Evolutionary conservation across 345 rosid species (phyloP).

Genomic region (Abelmoschus esculentus): DNA sequence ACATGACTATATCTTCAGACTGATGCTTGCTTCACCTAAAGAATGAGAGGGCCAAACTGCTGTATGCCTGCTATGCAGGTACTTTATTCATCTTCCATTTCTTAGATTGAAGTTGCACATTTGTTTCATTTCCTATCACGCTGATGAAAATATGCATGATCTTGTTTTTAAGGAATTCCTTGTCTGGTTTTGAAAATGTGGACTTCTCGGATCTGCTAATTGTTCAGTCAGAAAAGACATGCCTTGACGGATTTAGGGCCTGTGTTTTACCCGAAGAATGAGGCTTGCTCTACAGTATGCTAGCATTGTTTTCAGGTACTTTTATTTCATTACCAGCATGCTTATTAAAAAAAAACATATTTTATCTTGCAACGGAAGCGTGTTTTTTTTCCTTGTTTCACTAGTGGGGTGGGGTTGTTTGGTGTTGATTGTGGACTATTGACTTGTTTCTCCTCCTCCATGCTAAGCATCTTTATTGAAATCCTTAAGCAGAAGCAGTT

Average conservation of each 20-base stretch:
- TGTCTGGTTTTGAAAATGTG: neutral
- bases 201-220: neutral
- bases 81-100: neutral
- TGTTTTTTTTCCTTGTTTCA: too few relatives aligned
- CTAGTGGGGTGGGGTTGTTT: too few relatives aligned
- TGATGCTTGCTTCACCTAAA: neutral
- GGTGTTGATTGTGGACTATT: too few relatives aligned
- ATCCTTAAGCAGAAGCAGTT: too few relatives aligned
- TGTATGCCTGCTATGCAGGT: neutral
- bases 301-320: neutral
- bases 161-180: neutral
- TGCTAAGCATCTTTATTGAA: too few relatives aligned
- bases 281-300: neutral
- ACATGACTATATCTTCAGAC: neutral
- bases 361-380: neutral
- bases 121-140: neutral
- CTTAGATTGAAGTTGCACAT: neutral
- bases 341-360: neutral
- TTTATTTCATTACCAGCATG: neutral
- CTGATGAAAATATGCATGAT: neutral
- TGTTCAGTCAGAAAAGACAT: neutral
- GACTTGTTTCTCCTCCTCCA: too few relatives aligned
- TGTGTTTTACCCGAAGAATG: neutral
- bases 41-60: neutral
- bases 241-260: neutral